These are phyloP conservation scores for Emmonsia crescens DNA, from an alignment of 2,329 filamentous ascomycete genomes.

Conservation along the genomic window DNA sequence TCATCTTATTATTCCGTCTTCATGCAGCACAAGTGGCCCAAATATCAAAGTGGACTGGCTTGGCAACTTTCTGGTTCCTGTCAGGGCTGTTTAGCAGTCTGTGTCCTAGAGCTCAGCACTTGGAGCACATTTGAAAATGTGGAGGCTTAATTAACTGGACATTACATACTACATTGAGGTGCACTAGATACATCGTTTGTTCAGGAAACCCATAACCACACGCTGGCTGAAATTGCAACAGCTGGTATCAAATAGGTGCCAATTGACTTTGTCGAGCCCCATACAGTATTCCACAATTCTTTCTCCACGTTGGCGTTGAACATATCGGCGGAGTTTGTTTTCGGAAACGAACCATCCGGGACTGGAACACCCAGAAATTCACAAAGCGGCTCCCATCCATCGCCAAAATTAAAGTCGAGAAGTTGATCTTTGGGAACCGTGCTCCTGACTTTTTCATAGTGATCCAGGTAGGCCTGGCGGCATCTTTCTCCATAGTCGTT, in stretches of 20 bases:
- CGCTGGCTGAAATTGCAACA: not conserved
- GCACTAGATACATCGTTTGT: not conserved
- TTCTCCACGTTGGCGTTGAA: constrained; percentile 1
- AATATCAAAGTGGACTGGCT: not conserved
- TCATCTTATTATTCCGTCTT: not conserved
- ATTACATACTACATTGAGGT: not conserved
- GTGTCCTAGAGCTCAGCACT: not conserved
- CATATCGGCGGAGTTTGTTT: constrained; percentile 21
- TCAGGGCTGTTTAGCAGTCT: not conserved
- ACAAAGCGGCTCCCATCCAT: constrained; percentile 42
- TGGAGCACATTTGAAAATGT: not conserved
- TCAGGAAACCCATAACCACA: constrained; percentile 1
- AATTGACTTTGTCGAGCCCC: not conserved
- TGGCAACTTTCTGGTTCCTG: not conserved
- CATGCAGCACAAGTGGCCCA: not conserved
- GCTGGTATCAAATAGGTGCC: not conserved
- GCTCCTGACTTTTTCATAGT: constrained; percentile 43
- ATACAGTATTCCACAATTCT: not conserved
- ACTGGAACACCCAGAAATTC: constrained; percentile 44
- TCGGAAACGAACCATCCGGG: constrained; percentile 40
- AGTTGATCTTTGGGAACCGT: constrained; percentile 40
- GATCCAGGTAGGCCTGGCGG: constrained; percentile 50
- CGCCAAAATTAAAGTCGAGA: constrained; percentile 44
- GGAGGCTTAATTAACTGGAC: not conserved
- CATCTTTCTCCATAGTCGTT: constrained; percentile 25